phyloP scores from a whole-genome alignment of 495 filamentous ascomycete genomes.

The Tuber umbilicatum region DNA sequence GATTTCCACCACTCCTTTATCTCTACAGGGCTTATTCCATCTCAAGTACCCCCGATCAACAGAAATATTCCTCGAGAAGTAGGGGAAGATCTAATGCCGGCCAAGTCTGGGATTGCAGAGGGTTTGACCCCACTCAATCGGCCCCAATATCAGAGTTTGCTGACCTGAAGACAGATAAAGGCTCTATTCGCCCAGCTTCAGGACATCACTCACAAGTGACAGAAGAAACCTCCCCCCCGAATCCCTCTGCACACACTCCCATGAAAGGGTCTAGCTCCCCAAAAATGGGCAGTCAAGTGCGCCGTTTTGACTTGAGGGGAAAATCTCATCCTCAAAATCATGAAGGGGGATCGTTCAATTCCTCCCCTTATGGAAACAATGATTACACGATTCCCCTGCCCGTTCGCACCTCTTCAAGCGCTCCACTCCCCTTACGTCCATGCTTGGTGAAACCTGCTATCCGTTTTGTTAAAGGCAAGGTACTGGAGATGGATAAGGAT shows the following conservation, averaged over 20 bases:
- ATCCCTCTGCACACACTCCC: neutral
- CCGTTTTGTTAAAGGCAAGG: neutral
- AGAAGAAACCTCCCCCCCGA: neutral
- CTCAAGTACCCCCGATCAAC: neutral
- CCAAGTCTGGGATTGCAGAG: neutral
- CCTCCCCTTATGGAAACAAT: neutral
- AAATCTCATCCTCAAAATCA: neutral
- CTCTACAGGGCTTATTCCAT: neutral
- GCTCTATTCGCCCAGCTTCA: neutral
- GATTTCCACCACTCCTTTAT: conserved; percentile 1
- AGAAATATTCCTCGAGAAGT: neutral
- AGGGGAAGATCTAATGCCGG: neutral
- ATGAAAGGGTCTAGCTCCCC: neutral
- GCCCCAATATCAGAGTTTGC: neutral
- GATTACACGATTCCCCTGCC: neutral
- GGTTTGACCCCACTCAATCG: neutral
- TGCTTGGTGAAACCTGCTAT: neutral
- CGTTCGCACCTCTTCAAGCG: neutral
- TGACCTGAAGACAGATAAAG: neutral
- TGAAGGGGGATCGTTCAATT: neutral
- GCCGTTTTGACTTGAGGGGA: neutral
- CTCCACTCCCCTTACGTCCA: neutral
- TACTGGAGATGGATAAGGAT: neutral
- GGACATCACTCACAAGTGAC: neutral
- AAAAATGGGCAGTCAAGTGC: neutral